These are phyloP conservation scores for Lepiota subincarnata DNA, from an alignment of 768 basidiomycete genomes.

Conservation along the genomic window DNA sequence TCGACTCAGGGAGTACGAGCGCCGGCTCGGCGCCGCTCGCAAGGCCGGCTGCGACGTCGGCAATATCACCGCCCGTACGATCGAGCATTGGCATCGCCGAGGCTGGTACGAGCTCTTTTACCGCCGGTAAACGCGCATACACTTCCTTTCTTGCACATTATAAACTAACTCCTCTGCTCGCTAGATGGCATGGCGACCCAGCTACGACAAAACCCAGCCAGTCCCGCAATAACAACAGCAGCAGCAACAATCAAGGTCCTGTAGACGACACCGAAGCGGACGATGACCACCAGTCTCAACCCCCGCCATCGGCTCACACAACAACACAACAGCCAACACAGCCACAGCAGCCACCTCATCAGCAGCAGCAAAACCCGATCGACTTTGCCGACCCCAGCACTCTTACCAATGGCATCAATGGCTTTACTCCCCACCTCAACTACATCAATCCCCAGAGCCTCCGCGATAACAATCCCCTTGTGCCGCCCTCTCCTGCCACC, in stretches of 20 bases:
- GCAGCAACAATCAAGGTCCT: constrained; percentile 22
- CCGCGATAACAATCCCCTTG: constrained; percentile 25
- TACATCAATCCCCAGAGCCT: constrained; percentile 37
- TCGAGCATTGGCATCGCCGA: constrained; percentile 75
- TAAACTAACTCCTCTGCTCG: constrained; percentile 8
- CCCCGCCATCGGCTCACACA: constrained; percentile 22
- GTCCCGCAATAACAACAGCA: constrained; percentile 29
- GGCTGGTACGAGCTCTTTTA: constrained; percentile 79
- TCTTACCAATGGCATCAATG: constrained; percentile 25
- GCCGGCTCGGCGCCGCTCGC: constrained; percentile 62
- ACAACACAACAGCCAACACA: constrained; percentile 3
- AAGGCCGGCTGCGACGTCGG: constrained; percentile 67
- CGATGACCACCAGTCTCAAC: constrained; percentile 41
- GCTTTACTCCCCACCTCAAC: constrained; percentile 27
- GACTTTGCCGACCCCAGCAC: constrained; percentile 33
- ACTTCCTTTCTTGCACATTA: constrained; percentile 5
- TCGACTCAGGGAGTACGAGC: constrained; percentile 66
- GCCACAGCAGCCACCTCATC: constrained; percentile 7
- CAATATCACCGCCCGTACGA: constrained; percentile 65
- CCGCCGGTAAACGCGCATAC: constrained; percentile 40
- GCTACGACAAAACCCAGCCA: constrained; percentile 48
- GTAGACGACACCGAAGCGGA: constrained; percentile 42
- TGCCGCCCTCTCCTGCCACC: constrained; percentile 22
- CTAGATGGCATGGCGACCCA: constrained; percentile 66
- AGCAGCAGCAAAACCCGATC: constrained; percentile 21